Evolutionary conservation across 2,329 filamentous ascomycete species (phyloP).

Genomic region (Pyrenophora teres): DNA sequence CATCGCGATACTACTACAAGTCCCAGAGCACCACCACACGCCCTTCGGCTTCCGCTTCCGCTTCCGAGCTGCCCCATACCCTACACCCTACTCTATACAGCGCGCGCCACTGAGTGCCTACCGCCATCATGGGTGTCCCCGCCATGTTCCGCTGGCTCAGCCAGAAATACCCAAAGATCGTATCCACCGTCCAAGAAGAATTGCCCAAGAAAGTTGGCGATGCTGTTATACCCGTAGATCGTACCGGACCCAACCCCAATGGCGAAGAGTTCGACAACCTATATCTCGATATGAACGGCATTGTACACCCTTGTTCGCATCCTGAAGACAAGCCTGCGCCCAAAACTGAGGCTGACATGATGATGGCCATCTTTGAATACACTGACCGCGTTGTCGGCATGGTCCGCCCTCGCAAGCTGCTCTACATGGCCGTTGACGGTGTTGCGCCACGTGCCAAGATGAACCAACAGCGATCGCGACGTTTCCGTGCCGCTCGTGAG

Average conservation of each 20-base stretch:
- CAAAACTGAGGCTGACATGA: conserved; percentile 97
- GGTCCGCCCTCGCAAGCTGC: conserved; percentile 91
- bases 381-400: conserved; percentile 99
- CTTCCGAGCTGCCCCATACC: conserved; percentile 7
- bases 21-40: conserved; percentile 21
- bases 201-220: conserved; percentile 82
- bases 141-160: conserved; percentile 96
- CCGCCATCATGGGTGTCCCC: conserved; percentile 79
- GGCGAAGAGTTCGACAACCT: conserved; percentile 98
- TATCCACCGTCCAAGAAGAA: conserved; percentile 88
- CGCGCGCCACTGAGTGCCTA: conserved; percentile 25
- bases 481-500: conserved; percentile 92
- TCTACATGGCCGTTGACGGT: conserved; percentile 98
- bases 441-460: conserved; percentile 98
- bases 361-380: conserved; percentile 97
- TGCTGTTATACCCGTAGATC: conserved; percentile 80
- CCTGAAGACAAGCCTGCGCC: conserved; percentile 91
- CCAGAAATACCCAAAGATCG: conserved; percentile 96
- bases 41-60: conserved; percentile 24
- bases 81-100: conserved; percentile 2
- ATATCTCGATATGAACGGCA: conserved; percentile 99
- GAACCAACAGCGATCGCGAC: conserved; percentile 97
- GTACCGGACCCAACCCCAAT: conserved; percentile 86
- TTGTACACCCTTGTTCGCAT: conserved; percentile 97
- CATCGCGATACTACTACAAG: conserved; percentile 24